Percentiles rank a stretch among this genome's conserved stretches.
Evolutionary conservation across 768 basidiomycete genomes (phyloP).

Genomic region (Podaxis sp.): DNA sequence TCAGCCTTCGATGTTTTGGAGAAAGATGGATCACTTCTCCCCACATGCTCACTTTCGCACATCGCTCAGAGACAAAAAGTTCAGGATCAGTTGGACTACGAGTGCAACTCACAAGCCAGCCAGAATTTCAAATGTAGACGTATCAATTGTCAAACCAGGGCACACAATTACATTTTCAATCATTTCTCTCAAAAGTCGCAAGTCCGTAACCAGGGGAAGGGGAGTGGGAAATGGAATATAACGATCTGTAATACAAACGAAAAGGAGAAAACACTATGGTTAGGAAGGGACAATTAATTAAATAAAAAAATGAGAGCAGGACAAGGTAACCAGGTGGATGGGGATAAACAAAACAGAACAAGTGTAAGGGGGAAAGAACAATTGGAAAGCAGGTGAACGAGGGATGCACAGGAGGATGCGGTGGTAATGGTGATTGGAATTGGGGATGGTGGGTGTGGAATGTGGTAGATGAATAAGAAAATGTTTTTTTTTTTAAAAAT

Average conservation of each 20-base stretch:
- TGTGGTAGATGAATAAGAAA: conserved; percentile 8
- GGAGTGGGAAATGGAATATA: conserved; percentile 4
- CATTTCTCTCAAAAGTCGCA: neutral
- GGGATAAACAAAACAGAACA: neutral
- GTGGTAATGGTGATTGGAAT: neutral
- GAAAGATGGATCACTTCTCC: too few species aligned
- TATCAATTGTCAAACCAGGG: neutral
- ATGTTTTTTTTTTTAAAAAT: neutral
- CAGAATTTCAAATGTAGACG: neutral
- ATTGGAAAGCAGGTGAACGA: conserved; percentile 14
- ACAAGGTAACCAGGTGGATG: conserved; percentile 2
- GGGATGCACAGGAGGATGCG: conserved; percentile 6
- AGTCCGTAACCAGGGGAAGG: conserved; percentile 7
- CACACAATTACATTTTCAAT: conserved; percentile 10
- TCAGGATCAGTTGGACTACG: too few species aligned
- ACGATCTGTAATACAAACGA: conserved; percentile 8
- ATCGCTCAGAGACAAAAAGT: too few species aligned
- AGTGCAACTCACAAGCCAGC: too few species aligned
- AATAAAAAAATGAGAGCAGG: conserved; percentile 13
- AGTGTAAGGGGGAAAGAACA: neutral
- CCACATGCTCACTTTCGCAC: too few species aligned
- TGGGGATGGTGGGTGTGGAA: neutral
- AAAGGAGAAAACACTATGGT: neutral
- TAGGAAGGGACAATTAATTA: conserved; percentile 7
- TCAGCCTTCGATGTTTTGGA: too few species aligned